Conservation (phyloP, 441 rosid genomes). For the Euphorbia neoarborescens region DNA sequence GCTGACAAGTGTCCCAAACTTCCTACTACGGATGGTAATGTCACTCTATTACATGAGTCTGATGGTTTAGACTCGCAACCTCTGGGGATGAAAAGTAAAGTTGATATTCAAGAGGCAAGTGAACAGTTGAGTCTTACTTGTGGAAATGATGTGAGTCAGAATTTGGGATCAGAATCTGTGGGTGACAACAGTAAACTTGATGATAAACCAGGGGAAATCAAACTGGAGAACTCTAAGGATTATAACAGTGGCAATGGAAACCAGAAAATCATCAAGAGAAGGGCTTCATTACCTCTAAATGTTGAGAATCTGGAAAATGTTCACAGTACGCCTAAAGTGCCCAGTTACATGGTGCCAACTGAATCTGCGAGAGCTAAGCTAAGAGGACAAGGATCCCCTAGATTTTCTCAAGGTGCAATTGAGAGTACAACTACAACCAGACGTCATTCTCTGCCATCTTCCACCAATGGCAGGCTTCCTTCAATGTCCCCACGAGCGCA, state of each 20-base stretch:
- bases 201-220: conserved; percentile 5
- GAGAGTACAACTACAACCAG: conserved; percentile 39
- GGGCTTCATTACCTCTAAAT: conserved; percentile 45
- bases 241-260: conserved; percentile 27
- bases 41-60: conserved; percentile 23
- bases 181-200: conserved; percentile 28
- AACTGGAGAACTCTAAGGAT: conserved; percentile 12
- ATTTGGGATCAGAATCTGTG: conserved; percentile 13
- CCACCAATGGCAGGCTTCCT: conserved; percentile 37
- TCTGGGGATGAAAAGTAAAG: conserved; percentile 27
- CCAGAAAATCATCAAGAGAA: conserved; percentile 42
- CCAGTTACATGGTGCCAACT: conserved; percentile 84
- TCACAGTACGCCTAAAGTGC: conserved; percentile 43
- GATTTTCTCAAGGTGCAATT: conserved; percentile 32
- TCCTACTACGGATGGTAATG: conserved; percentile 24
- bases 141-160: conserved; percentile 20
- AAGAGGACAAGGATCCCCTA: conserved; percentile 57
- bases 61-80: conserved; percentile 24
- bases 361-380: conserved; percentile 36
- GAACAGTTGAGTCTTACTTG: conserved; percentile 7
- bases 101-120: neutral
- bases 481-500: conserved; percentile 53
- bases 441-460: conserved; percentile 65
- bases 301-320: conserved; percentile 40
- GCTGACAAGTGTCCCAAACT: conserved; percentile 26